Conservation (phyloP, 768 basidiomycete species). For the Boletus speciosus region DNA sequence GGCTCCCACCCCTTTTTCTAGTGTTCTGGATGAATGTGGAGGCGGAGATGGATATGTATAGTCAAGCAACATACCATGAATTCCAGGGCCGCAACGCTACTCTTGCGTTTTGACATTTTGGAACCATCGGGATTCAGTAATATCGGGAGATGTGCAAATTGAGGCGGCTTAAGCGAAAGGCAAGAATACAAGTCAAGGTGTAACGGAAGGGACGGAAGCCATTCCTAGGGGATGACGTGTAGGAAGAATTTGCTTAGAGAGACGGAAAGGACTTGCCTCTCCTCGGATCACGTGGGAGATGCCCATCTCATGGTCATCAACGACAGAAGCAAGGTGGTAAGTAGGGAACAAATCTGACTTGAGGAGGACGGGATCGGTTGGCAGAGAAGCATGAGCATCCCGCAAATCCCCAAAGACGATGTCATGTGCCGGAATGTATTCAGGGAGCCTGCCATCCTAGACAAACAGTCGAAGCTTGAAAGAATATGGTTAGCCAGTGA, state of each 20-base stretch:
- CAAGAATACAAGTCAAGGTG: slow-evolving; percentile 88
- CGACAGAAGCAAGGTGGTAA: slow-evolving; percentile 93
- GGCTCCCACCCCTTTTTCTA: slow-evolving; percentile 91
- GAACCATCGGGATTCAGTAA: slow-evolving; percentile 85
- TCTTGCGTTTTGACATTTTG: slow-evolving; percentile 94
- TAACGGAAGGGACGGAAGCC: slow-evolving; percentile 89
- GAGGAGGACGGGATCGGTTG: slow-evolving; percentile 87
- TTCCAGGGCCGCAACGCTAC: slow-evolving; percentile 81
- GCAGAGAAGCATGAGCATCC: slow-evolving; percentile 73
- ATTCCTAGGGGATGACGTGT: slow-evolving; percentile 59
- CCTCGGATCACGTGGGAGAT: slow-evolving; percentile 95
- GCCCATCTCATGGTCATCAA: slow-evolving; percentile 94
- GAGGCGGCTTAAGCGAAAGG: slow-evolving; percentile 65
- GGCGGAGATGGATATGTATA: background rate
- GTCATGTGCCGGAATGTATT: slow-evolving; percentile 52
- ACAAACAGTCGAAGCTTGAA: background rate
- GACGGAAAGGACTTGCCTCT: slow-evolving; percentile 51
- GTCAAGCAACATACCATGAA: slow-evolving; percentile 61
- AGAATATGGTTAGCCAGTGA: background rate
- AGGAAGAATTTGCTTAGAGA: background rate
- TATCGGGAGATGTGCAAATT: slow-evolving; percentile 89
- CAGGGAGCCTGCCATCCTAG: slow-evolving; percentile 59
- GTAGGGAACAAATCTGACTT: slow-evolving; percentile 94
- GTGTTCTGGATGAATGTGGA: background rate
- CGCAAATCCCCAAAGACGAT: slow-evolving; percentile 72